Conservation (phyloP, 2,329 filamentous ascomycete genomes). For the Didymella pinodella region DNA sequence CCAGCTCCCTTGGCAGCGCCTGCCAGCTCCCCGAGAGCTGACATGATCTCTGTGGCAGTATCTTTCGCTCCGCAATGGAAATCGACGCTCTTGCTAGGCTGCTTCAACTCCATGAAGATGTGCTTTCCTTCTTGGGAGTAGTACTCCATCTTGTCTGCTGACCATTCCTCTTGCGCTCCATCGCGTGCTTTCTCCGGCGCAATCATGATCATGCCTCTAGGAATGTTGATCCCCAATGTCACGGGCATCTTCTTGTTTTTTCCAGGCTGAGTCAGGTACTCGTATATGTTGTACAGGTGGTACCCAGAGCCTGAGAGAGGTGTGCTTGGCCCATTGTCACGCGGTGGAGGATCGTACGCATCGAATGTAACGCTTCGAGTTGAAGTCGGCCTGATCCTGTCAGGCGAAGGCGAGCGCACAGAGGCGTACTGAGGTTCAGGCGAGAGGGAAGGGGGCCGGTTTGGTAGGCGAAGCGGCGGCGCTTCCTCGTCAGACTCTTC, state of each 20-base stretch:
- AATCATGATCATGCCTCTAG: constrained; percentile 87
- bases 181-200: constrained; percentile 85
- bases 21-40: constrained; percentile 84
- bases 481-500: constrained; percentile 72
- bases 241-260: constrained; percentile 98
- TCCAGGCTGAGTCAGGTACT: constrained; percentile 96
- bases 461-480: constrained; percentile 67
- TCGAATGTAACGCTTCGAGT: constrained; percentile 50
- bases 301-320: constrained; percentile 76
- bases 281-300: constrained; percentile 95
- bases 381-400: constrained; percentile 48
- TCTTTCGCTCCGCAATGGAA: constrained; percentile 98
- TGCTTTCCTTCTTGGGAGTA: constrained; percentile 98
- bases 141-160: constrained; percentile 92
- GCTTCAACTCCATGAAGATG: constrained; percentile 91
- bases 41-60: constrained; percentile 91
- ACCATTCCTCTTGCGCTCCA: constrained; percentile 90
- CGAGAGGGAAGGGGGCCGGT: constrained; percentile 64
- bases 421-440: constrained; percentile 57
- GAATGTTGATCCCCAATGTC: constrained; percentile 91
- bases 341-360: constrained; percentile 50
- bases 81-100: constrained; percentile 92
- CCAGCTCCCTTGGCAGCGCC: constrained; percentile 85
- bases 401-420: constrained; percentile 51
- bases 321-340: constrained; percentile 51